A percentile compares a stretch with the other conserved stretches of the same genome.
Conservation (phyloP, 2,329 filamentous ascomycete species). For the Zalaria sp. region DNA sequence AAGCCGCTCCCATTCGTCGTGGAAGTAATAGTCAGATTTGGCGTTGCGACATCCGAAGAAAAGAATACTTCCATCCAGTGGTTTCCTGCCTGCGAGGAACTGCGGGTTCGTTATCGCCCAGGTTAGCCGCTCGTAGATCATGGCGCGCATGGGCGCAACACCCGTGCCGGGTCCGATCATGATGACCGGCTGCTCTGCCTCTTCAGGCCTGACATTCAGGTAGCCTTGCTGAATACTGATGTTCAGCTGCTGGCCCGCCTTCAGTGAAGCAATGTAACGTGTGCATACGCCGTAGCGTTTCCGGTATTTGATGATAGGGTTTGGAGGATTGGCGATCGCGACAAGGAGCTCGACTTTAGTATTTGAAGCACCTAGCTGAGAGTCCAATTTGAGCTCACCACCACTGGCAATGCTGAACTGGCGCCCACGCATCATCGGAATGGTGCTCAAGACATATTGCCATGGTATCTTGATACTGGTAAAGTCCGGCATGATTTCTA, state of each 20-base stretch:
- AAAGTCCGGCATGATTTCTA: constrained; percentile 89
- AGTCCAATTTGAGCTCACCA: constrained; percentile 25
- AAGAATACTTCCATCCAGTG: constrained; percentile 34
- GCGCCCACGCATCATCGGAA: constrained; percentile 73
- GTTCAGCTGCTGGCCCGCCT: constrained; percentile 41
- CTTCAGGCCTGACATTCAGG: constrained; percentile 31
- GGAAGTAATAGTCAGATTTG: constrained; percentile 67
- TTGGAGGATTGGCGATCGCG: constrained; percentile 21
- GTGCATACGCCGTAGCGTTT: constrained; percentile 86
- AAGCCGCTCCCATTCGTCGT: constrained; percentile 53
- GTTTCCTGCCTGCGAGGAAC: constrained; percentile 6
- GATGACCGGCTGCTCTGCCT: constrained; percentile 47
- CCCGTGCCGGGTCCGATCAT: constrained; percentile 79
- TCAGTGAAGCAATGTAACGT: constrained; percentile 60
- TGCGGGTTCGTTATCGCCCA: constrained; percentile 16
- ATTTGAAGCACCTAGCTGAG: constrained; percentile 6
- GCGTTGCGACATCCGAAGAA: constrained; percentile 77
- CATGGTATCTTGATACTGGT: constrained; percentile 69
- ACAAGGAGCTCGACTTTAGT: constrained; percentile 21
- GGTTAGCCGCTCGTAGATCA: constrained; percentile 56
- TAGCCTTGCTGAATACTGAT: constrained; percentile 44
- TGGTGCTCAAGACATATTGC: constrained; percentile 53
- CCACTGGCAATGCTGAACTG: constrained; percentile 88
- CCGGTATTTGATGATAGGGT: constrained; percentile 72
- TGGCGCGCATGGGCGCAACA: constrained; percentile 66